Percentiles rank a stretch among this genome's conserved stretches.
phyloP scores from a whole-genome alignment of 345 rosid species.

The Eutrema yunnanense region DNA sequence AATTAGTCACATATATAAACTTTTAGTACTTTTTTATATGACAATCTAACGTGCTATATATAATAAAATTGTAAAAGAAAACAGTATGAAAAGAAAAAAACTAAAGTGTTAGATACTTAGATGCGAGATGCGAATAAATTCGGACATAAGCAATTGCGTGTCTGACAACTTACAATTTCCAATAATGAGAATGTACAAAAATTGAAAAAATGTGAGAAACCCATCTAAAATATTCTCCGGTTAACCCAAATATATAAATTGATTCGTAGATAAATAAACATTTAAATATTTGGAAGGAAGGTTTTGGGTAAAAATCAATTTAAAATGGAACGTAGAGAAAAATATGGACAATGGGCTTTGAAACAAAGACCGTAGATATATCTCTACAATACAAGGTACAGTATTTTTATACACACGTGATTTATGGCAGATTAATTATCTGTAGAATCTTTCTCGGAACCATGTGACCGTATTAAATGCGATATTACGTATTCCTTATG shows the following conservation, averaged over 20 bases:
- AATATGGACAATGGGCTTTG: not conserved
- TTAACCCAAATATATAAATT: not conserved
- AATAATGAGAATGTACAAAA: not conserved
- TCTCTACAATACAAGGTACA: not conserved
- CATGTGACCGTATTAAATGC: slow-evolving; percentile 17
- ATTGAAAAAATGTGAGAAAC: no score
- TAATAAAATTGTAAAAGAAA: not conserved
- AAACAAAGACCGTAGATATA: not conserved
- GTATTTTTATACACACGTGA: slow-evolving; percentile 7
- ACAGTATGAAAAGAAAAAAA: not conserved
- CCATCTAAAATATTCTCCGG: not conserved
- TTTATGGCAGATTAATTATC: slow-evolving; percentile 7
- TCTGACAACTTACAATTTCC: slow-evolving; percentile 10
- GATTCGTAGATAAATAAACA: not conserved
- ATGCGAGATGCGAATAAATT: slow-evolving; percentile 12
- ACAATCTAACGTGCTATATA: not conserved
- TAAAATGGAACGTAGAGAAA: not conserved
- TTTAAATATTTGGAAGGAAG: not conserved
- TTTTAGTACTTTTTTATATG: not conserved
- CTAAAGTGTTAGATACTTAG: not conserved
- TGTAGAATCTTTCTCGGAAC: slow-evolving; percentile 19
- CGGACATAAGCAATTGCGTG: slow-evolving; percentile 22
- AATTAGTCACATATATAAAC: not conserved
- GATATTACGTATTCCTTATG: slow-evolving; percentile 27
- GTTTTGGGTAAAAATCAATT: not conserved